Evolutionary conservation across 495 filamentous ascomycete genomes (phyloP), one percentile per base, ranked within the genome.

Genomic region (Penicillium canariense): DNA sequence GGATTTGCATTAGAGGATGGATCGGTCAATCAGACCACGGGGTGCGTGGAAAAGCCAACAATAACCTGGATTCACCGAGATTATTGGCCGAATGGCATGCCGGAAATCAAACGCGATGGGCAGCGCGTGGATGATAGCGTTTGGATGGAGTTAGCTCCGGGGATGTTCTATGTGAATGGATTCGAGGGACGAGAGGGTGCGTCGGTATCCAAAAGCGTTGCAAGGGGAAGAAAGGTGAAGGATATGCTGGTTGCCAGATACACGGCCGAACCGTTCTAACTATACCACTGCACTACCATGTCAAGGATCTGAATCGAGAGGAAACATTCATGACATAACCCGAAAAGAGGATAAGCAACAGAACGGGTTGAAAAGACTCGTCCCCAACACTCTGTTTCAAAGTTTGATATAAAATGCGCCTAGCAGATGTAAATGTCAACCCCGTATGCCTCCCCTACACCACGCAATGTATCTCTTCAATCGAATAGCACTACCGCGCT

Each of bases 401-500:
- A n/a, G n/a, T n/a, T n/a, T n/a, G n/a, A n/a, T n/a, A n/a, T n/a
- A n/a, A n/a, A n/a, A 42, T 42, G 3, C 4, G 9, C 20, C 35
- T 8, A 38, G 3, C 3, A 38, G 4, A 42, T 25, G 20, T 11
- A 5, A 23, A 23, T 25, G 6, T 10, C 20, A 23, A 42, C 10
- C 9, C 15, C 2, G 3, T 25, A 23, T 14, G 20, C 34, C 15
- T 17, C 34, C 18, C 34, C 15, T 9, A 34, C 9, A 14, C 9
- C 31, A 2, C 8, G 31, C 9, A 34, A 14, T 34, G 15, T n/a
- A 20, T 15, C 15, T 15, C 14, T 28, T 59, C 49, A 75, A 43
- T 72, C 69, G 53, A 78, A 74, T 28, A 79, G 55, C 26, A 76
- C 74, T 26, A 75, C 74, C 0, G 71, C 76, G 47, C 71, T 80